Conservation (phyloP, 306 rosid species). For the Quercus bicolor region DNA sequence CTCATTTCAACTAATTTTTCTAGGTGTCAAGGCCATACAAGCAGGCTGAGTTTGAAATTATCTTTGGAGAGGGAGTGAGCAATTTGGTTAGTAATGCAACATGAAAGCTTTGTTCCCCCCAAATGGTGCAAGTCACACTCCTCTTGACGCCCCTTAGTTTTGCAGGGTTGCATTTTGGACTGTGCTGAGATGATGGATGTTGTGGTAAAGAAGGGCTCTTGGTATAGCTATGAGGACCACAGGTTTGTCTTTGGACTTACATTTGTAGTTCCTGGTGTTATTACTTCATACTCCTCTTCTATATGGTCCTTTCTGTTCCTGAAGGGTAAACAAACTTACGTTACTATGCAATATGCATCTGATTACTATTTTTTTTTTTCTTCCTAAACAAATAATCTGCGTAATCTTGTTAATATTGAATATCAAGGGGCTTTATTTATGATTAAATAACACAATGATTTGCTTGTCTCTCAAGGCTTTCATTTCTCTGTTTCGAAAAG, state of each 20-base stretch:
- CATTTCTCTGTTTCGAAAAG: background rate
- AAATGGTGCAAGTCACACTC: constrained; percentile 2
- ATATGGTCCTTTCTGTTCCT: background rate
- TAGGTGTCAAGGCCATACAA: constrained; percentile 99
- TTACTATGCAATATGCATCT: too few relatives aligned
- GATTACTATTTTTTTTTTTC: too few relatives aligned
- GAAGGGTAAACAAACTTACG: too few relatives aligned
- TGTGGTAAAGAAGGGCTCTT: constrained; percentile 81
- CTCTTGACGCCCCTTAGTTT: constrained; percentile 29
- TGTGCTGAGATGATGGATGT: constrained; percentile 90
- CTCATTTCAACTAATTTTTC: constrained; percentile 25
- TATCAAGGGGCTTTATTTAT: background rate
- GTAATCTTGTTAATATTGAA: too few relatives aligned
- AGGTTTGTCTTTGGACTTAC: constrained; percentile 47
- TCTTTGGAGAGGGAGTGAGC: constrained; percentile 90
- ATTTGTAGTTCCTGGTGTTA: constrained; percentile 13
- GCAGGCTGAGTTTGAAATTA: constrained; percentile 92
- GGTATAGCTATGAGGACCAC: constrained; percentile 94
- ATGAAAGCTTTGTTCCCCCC: background rate
- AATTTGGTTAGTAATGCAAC: constrained; percentile 59
- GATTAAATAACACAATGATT: background rate
- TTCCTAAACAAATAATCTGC: too few relatives aligned
- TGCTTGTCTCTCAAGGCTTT: background rate
- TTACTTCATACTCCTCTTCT: background rate
- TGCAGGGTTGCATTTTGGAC: constrained; percentile 96